Evolutionary conservation across 2,329 filamentous ascomycete genomes (phyloP).

Genomic region (Fusarium secorum): DNA sequence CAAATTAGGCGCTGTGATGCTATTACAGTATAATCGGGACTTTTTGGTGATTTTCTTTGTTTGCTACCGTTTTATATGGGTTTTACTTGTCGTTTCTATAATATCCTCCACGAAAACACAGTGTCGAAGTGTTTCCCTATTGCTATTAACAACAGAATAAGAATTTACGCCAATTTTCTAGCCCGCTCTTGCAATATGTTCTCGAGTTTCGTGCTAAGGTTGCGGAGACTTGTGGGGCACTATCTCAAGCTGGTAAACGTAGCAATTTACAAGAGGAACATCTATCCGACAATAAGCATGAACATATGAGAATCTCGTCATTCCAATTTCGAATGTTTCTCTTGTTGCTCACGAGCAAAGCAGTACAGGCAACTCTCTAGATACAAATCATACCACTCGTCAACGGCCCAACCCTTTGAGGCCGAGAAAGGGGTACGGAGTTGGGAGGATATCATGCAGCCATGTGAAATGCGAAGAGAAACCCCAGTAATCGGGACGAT

Average conservation of each 20-base stretch:
- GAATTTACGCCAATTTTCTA: neutral
- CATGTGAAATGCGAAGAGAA: slow-evolving; percentile 1
- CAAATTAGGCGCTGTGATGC: neutral
- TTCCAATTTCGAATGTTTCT: neutral
- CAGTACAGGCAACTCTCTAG: neutral
- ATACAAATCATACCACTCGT: slow-evolving; percentile 17
- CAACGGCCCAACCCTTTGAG: slow-evolving; percentile 32
- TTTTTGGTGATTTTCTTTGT: neutral
- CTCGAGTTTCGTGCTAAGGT: neutral
- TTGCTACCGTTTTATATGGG: neutral
- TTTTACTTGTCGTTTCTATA: neutral
- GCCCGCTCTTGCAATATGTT: slow-evolving; percentile 3
- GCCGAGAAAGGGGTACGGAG: slow-evolving; percentile 17
- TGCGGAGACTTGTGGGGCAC: slow-evolving; percentile 13
- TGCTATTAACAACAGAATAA: slow-evolving; percentile 1
- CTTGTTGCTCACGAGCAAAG: neutral
- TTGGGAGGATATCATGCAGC: slow-evolving; percentile 16
- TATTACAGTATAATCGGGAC: neutral
- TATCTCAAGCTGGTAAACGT: neutral
- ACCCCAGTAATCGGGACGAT: neutral
- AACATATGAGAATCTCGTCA: slow-evolving; percentile 8
- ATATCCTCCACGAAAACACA: neutral
- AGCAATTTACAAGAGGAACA: neutral
- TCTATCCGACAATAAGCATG: neutral
- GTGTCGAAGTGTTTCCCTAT: neutral